These are phyloP conservation scores for Lotus japonicus DNA, from an alignment of 306 rosid species.

Conservation along the genomic window DNA sequence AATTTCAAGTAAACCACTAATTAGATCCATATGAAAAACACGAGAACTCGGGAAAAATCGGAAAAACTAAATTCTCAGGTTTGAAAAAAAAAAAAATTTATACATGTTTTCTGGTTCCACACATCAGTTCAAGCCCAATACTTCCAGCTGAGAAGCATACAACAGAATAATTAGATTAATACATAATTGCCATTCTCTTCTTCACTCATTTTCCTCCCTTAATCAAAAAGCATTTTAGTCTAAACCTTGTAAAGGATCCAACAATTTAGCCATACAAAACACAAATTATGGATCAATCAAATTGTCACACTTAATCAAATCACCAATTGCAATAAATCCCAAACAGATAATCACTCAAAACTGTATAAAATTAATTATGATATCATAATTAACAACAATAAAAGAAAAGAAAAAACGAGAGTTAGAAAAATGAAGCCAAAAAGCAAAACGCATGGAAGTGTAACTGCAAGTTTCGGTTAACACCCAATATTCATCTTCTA, in stretches of 20 bases:
- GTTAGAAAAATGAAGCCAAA: neutral
- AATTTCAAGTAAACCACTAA: neutral
- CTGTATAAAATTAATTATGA: neutral
- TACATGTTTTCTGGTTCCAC: neutral
- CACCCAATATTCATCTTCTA: neutral
- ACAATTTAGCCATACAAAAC: conserved; percentile 7
- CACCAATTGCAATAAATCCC: conserved; percentile 22
- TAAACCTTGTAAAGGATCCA: conserved; percentile 13
- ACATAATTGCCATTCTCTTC: neutral
- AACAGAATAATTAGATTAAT: neutral
- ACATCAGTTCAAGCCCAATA: conserved; percentile 15
- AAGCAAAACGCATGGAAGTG: conserved; percentile 34
- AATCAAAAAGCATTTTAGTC: conserved; percentile 29
- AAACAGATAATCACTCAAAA: conserved; percentile 14
- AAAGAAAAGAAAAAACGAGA: conserved; percentile 7
- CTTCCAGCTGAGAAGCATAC: neutral
- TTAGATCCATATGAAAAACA: conserved; percentile 7
- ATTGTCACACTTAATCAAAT: conserved; percentile 10
- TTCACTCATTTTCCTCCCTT: neutral
- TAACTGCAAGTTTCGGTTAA: conserved; percentile 24
- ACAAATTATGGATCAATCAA: conserved; percentile 23
- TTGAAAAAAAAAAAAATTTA: neutral
- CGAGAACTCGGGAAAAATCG: neutral
- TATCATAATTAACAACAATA: neutral
- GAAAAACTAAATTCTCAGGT: neutral